Percentiles rank a stretch among this genome's conserved stretches.
Conservation (phyloP, 163 green algal genomes). For the Coccomyxa subellipsoidea region DNA sequence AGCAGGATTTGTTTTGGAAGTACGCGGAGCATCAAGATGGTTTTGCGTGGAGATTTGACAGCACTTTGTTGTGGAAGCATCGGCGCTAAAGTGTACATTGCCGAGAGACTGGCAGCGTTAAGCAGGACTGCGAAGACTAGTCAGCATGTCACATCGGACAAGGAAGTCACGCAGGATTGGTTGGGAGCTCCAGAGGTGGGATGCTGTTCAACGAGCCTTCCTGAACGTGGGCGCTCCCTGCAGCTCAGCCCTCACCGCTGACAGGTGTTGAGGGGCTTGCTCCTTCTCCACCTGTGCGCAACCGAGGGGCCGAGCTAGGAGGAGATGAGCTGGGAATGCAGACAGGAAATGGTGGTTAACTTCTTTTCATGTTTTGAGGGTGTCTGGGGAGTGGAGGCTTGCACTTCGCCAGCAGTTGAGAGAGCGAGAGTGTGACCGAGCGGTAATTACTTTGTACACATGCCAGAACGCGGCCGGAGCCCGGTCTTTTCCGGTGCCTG, state of each 20-base stretch:
- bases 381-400: neutral
- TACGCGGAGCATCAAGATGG: neutral
- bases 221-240: neutral
- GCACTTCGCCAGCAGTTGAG: neutral
- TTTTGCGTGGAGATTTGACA: neutral
- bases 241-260: too few species aligned
- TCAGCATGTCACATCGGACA: neutral
- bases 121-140: neutral
- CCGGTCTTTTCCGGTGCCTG: neutral
- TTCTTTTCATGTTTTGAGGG: neutral
- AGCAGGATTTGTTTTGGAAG: neutral
- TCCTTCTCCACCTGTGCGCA: neutral
- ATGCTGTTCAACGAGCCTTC: neutral
- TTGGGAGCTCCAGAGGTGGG: neutral
- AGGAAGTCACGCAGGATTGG: too few species aligned
- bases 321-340: neutral
- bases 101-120: neutral
- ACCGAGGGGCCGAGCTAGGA: neutral
- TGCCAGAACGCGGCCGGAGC: neutral
- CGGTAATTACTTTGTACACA: neutral
- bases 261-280: too few species aligned
- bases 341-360: neutral
- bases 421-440: neutral
- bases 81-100: neutral
- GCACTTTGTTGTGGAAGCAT: neutral